These are phyloP conservation scores for Leucaena leucocephala DNA, from an alignment of 306 rosid genomes.

Conservation along the genomic window DNA sequence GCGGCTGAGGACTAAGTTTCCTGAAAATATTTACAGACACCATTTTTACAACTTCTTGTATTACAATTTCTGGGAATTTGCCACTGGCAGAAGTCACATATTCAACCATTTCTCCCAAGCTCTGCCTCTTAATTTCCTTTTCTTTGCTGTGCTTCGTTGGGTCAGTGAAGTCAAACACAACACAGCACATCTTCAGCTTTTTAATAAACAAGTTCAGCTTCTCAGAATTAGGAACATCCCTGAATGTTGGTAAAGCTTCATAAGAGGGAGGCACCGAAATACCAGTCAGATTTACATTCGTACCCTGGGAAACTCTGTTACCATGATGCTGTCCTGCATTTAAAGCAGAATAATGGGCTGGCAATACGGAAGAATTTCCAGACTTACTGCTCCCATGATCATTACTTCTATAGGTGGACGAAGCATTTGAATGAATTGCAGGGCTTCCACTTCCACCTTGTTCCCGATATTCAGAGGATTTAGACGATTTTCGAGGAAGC, in stretches of 20 bases:
- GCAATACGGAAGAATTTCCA: slow-evolving; percentile 43
- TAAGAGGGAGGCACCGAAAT: slow-evolving; percentile 37
- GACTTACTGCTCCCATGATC: slow-evolving; percentile 46
- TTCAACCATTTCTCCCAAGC: slow-evolving; percentile 70
- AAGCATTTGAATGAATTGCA: slow-evolving; percentile 41
- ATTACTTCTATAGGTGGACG: slow-evolving; percentile 43
- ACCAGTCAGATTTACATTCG: slow-evolving; percentile 48
- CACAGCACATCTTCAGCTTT: slow-evolving; percentile 60
- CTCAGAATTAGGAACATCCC: slow-evolving; percentile 66
- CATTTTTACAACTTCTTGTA: slow-evolving; percentile 64
- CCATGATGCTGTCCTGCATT: slow-evolving; percentile 50
- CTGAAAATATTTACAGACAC: slow-evolving; percentile 66
- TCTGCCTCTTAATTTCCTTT: slow-evolving; percentile 69
- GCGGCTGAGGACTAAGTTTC: slow-evolving; percentile 57
- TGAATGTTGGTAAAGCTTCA: slow-evolving; percentile 65
- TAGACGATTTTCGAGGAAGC: slow-evolving; percentile 63
- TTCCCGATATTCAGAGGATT: slow-evolving; percentile 48
- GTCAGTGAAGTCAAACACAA: slow-evolving; percentile 71
- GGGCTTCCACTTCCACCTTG: slow-evolving; percentile 44
- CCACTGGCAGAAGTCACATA: slow-evolving; percentile 55
- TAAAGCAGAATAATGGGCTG: slow-evolving; percentile 40
- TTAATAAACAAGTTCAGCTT: slow-evolving; percentile 57
- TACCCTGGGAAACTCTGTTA: slow-evolving; percentile 36
- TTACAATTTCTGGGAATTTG: slow-evolving; percentile 58
- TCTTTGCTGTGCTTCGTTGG: slow-evolving; percentile 59